Base-by-base conservation (phyloP, 768 basidiomycete genomes). In the Gymnopilus dilepis region DNA sequence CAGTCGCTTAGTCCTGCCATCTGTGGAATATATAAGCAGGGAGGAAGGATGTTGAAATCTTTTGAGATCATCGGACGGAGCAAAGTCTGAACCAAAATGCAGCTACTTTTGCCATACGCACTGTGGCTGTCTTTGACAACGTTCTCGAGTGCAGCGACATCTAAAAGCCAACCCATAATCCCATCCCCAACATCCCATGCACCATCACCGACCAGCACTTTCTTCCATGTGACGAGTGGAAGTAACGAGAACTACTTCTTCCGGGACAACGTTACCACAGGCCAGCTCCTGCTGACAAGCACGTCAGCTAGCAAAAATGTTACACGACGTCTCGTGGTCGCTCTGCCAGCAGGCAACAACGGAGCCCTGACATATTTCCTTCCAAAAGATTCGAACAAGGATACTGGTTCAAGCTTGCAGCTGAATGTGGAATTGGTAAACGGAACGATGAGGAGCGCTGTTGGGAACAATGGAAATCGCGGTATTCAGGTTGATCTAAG, bases 231-330 rank as follows among this genome's bases (percentile, higher is more conserved):
- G n/a, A 62, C 67, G 13, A 74, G 72, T 65, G 78, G 77, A 15
- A 74, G 74, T 13, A 80, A 81, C 64, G 76, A 78, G 56, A 81
- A 82, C 66, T 79, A 77, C 65, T 77, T 80, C 61, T 75, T 76
- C 53, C 67, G 80, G 7, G 77, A 80, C 61, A 74, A 78, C 62
- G 57, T 73, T 43, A 78, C 79, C 21, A 71, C 73, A 24, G 76
- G 72, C 2, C 79, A 82, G 63, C 67, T 82, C 15, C 73, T 82
- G 28, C 65, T 82, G 3, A 76, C 79, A 3, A 74, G 70, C 38
- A 45, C 61, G 50, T 26, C 66, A 8, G 60, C 70, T 34, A 70
- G 65, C 52, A 61, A 69, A 11, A 65, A 56, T 24, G 64, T 59
- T 24, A 70, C 72, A 9, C 70, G 74, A 4, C 70, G 80, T 13